Percentiles rank a stretch among this genome's conserved stretches.
Conservation (phyloP, 1,284 basidiomycete genomes). For the Anthracocystis walkeri region DNA sequence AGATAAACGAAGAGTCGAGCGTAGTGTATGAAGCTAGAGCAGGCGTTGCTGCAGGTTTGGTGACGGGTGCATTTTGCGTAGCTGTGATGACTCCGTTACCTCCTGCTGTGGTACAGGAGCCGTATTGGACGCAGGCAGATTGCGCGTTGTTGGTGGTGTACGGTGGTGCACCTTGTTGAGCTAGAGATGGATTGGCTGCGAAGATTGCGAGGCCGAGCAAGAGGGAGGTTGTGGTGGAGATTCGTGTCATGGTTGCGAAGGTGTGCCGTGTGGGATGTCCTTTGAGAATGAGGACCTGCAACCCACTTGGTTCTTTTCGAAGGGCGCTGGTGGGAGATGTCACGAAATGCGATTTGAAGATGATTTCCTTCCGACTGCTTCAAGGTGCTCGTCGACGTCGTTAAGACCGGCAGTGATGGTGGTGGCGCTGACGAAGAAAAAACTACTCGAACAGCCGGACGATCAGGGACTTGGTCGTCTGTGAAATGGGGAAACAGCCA, state of each 20-base stretch:
- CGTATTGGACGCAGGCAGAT: slow-evolving; percentile 36
- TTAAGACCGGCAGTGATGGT: background rate
- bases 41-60: slow-evolving; percentile 29
- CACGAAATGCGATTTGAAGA: background rate
- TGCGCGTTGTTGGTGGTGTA: slow-evolving; percentile 37
- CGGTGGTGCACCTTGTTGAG: slow-evolving; percentile 21
- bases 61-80: slow-evolving; percentile 40
- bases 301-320: background rate
- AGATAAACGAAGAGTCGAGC: slow-evolving; percentile 26
- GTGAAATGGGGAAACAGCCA: slow-evolving; percentile 9
- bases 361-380: too few relatives aligned
- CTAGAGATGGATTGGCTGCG: slow-evolving; percentile 1
- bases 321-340: background rate
- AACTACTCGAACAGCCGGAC: background rate
- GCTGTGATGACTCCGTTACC: slow-evolving; percentile 23
- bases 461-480: background rate
- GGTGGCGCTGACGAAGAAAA: background rate
- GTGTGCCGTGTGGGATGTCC: background rate
- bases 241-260: background rate
- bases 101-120: slow-evolving; percentile 29
- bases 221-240: background rate
- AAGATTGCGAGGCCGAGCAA: background rate
- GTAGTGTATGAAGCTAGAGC: slow-evolving; percentile 35
- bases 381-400: background rate
- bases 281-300: background rate